phyloP scores from a whole-genome alignment of 2,329 filamentous ascomycete species.

The Teratosphaeria pseudoeucalypti region DNA sequence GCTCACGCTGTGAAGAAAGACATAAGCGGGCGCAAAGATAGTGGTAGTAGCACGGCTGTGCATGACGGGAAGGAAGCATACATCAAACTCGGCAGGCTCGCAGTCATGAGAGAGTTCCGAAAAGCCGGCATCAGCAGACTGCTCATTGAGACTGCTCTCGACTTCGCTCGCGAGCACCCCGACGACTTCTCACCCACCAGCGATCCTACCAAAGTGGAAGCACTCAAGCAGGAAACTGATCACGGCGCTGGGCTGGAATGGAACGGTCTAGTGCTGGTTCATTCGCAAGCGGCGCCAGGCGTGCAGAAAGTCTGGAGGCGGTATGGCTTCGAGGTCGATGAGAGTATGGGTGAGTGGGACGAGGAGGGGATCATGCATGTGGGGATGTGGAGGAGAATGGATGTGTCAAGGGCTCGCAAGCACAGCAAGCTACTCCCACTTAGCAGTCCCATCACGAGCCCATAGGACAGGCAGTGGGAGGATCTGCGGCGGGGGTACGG shows the following conservation, averaged over 20 bases:
- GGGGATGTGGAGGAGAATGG: slow-evolving; percentile 61
- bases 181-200: slow-evolving; percentile 31
- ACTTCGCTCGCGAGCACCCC: slow-evolving; percentile 57
- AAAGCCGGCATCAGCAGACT: slow-evolving; percentile 50
- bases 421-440: slow-evolving; percentile 10
- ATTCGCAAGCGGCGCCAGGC: slow-evolving; percentile 54
- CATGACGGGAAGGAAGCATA: slow-evolving; percentile 62
- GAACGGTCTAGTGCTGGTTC: slow-evolving; percentile 66
- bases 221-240: slow-evolving; percentile 14
- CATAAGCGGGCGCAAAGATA: slow-evolving; percentile 17
- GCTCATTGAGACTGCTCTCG: slow-evolving; percentile 56
- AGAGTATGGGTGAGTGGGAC: slow-evolving; percentile 63
- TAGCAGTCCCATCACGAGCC: slow-evolving; percentile 1
- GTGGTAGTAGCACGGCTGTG: slow-evolving; percentile 32
- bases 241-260: slow-evolving; percentile 42
- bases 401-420: slow-evolving; percentile 20
- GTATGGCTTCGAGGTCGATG: slow-evolving; percentile 65
- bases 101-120: slow-evolving; percentile 45
- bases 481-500: background rate
- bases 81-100: slow-evolving; percentile 70
- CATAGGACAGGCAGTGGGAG: background rate
- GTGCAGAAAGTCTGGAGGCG: slow-evolving; percentile 56
- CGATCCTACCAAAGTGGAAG: slow-evolving; percentile 23
- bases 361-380: slow-evolving; percentile 80
- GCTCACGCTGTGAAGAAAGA: slow-evolving; percentile 5